Evolutionary conservation across 2,329 filamentous ascomycete genomes (phyloP).

Genomic region (Parasarocladium wereldwijsianum): DNA sequence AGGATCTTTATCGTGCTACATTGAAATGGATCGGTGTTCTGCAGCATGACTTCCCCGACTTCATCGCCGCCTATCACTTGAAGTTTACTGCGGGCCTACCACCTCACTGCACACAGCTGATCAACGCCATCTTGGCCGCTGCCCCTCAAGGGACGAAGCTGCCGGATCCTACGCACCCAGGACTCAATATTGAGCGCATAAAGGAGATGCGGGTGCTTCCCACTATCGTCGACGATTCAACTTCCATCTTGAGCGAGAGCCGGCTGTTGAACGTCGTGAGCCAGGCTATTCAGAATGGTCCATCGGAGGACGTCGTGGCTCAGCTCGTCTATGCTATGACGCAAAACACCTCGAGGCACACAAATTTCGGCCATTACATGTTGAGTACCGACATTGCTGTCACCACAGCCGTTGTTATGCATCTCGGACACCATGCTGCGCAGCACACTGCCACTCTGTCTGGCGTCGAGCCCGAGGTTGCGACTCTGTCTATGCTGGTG

Average conservation of each 20-base stretch:
- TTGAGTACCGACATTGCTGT: constrained; percentile 56
- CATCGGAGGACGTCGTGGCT: constrained; percentile 58
- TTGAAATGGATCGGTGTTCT: constrained; percentile 72
- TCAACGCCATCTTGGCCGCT: constrained; percentile 77
- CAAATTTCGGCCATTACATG: constrained; percentile 50
- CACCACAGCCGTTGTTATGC: constrained; percentile 71
- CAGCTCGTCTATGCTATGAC: constrained; percentile 63
- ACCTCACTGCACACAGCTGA: constrained; percentile 69
- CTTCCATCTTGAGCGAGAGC: constrained; percentile 33
- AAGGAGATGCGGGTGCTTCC: constrained; percentile 61
- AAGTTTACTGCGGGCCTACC: constrained; percentile 71
- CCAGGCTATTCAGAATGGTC: constrained; percentile 43
- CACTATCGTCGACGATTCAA: constrained; percentile 32
- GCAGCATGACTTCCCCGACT: constrained; percentile 91
- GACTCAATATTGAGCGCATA: constrained; percentile 61
- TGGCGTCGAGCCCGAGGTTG: constrained; percentile 39
- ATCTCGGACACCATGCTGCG: constrained; percentile 63
- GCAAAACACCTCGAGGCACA: constrained; percentile 39
- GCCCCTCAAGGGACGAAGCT: constrained; percentile 48
- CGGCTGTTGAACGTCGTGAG: constrained; percentile 47
- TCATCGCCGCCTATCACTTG: constrained; percentile 75
- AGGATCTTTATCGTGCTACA: constrained; percentile 72
- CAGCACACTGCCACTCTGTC: constrained; percentile 41
- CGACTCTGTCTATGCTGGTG: constrained; percentile 61
- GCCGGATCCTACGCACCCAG: constrained; percentile 60